Evolutionary conservation across 2,329 filamentous ascomycete genomes (phyloP).

Genomic region (Pyrenochaeta sp.): DNA sequence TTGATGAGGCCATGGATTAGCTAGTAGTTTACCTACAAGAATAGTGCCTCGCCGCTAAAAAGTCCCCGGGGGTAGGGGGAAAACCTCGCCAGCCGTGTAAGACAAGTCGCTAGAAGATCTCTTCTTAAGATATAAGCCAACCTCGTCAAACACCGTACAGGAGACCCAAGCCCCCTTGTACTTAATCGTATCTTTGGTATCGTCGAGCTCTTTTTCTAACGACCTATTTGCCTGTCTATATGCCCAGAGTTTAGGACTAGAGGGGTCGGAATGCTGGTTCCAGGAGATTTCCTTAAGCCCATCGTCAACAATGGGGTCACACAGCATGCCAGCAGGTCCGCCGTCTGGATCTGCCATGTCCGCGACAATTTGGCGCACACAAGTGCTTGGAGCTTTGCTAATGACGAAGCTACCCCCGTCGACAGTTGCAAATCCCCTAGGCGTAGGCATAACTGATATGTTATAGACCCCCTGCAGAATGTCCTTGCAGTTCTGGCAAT

Average conservation of each 20-base stretch:
- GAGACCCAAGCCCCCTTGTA: neutral
- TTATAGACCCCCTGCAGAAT: neutral
- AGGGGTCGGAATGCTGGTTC: neutral
- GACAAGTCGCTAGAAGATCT: neutral
- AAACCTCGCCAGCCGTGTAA: neutral
- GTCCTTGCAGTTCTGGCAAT: neutral
- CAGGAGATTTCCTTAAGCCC: neutral
- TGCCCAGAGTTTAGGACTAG: neutral
- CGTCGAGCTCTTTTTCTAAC: neutral
- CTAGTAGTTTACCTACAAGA: too few species aligned
- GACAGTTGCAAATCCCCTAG: neutral
- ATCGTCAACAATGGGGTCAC: neutral
- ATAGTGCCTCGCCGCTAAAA: too few species aligned
- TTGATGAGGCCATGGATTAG: too few species aligned
- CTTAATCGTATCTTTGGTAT: neutral
- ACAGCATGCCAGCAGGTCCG: conserved; percentile 3
- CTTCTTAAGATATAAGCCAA: neutral
- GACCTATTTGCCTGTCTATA: neutral
- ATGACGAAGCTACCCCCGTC: neutral
- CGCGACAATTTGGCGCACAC: neutral
- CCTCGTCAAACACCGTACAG: neutral
- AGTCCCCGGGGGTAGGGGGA: too few species aligned
- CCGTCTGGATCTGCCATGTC: neutral
- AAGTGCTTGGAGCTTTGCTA: neutral
- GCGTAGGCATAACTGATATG: neutral